Evolutionary conservation across 371 early-diverging fungal genomes (phyloP), one percentile per base, ranked within the genome.

Genomic region (Nematocida sp.): DNA sequence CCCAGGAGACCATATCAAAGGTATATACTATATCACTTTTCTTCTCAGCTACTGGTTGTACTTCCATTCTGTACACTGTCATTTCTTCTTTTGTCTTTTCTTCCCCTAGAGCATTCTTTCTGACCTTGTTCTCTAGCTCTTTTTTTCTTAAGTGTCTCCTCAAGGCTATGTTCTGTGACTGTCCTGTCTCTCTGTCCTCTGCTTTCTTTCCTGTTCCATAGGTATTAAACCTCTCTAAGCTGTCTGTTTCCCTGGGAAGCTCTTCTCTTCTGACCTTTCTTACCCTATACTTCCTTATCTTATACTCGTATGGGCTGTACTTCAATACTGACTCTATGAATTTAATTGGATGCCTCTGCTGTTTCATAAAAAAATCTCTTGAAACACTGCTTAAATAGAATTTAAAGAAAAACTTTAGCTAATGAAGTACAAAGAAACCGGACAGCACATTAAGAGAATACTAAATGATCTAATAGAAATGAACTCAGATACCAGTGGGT

Each of bases 381-480:
- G 31, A 48, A 67, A 34, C 43, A 63, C 19, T 48, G 49, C 47
- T 63, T 58, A 53, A 38, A 57, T 21, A 64, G 65, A 65, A 13
- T 75, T 13, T 34, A 55, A 47, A 27, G 58, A 32, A 77, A 70
- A 55, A 57, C 23, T 17, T n/a, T 7, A 9, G 19, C 9, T 13
- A 5, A 70, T 70, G 74, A 70, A 70, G 29, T 70, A 70, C 53
- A 58, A 55, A 60, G 74, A 70, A 25, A 58, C 15, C 29, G 74
- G 74, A 17, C 74, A 70, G 74, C 55, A 70, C 23, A 61, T 70
- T 63, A 75, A 51, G 53, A 76, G 84, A 76, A 70, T 78, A 34
- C 53, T 61, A 47, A 63, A 89, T 87, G 91, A 91, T 84, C 81
- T 89, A 34, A 78, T 78, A 37, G 89, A 88, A 38, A 81, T 91